Evolutionary conservation across 306 rosid genomes (phyloP).

Genomic region (Herpetospermum pedunculosum): DNA sequence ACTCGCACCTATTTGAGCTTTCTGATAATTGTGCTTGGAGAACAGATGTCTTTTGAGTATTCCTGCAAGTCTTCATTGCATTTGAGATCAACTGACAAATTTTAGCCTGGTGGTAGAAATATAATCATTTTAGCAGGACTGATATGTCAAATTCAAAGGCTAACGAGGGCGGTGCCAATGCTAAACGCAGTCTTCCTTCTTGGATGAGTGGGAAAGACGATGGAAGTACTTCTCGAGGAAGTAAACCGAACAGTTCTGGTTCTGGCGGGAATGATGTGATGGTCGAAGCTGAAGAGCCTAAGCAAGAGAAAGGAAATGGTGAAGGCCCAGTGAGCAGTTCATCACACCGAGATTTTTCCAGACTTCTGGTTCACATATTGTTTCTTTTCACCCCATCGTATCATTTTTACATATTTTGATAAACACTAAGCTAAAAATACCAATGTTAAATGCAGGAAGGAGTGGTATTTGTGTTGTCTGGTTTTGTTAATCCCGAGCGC

Average conservation of each 20-base stretch:
- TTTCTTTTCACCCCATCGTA: not conserved
- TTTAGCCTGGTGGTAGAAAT: not conserved
- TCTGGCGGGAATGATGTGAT: slow-evolving; percentile 23
- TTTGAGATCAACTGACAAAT: not conserved
- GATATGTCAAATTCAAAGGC: slow-evolving; percentile 38
- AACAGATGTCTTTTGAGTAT: not conserved
- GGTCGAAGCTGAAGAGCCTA: slow-evolving; percentile 17
- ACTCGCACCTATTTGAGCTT: not conserved
- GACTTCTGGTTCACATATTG: slow-evolving; percentile 44
- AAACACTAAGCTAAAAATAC: not conserved
- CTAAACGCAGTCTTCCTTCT: slow-evolving; percentile 51
- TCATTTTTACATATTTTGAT: not conserved
- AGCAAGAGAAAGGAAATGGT: slow-evolving; percentile 19
- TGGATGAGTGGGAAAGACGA: slow-evolving; percentile 45
- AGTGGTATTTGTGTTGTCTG: slow-evolving; percentile 81
- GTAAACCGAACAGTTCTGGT: slow-evolving; percentile 27
- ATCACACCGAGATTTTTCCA: slow-evolving; percentile 31
- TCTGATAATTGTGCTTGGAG: not conserved
- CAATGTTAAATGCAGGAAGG: slow-evolving; percentile 52
- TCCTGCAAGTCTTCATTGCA: not conserved
- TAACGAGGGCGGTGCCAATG: slow-evolving; percentile 14
- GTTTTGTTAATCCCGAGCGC: slow-evolving; percentile 92
- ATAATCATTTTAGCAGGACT: not conserved
- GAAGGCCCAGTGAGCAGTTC: slow-evolving; percentile 10
- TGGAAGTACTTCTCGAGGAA: slow-evolving; percentile 18